Base-by-base conservation (phyloP, 495 filamentous ascomycete species). In the Neurospora intermedia region DNA sequence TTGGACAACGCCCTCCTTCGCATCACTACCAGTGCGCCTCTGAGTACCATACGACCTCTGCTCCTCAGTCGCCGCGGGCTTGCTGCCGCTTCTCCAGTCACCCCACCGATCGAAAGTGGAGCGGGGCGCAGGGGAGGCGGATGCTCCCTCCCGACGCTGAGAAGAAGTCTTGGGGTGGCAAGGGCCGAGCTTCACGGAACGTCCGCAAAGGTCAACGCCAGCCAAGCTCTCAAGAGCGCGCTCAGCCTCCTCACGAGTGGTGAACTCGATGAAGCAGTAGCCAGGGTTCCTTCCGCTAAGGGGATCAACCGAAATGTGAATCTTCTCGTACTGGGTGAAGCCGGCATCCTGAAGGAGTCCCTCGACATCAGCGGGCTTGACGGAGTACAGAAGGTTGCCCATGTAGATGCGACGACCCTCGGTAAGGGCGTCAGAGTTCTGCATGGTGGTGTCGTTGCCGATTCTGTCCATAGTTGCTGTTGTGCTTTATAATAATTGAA, bases 221-320 rank as follows among this genome's bases (percentile, higher is more conserved):
- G 88, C 84, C 35, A 91, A 79, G 39, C 85, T 78, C 23, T 73
- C 74, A 82, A 91, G 89, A 31, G 88, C 89, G 1, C 76, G 79
- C n/a, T 87, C 84, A 1, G 90, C 89, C 23, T 85, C 76, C n/a
- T 88, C 87, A 72, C 84, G 83, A 41, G 82, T 85, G 23, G 81
- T 73, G 70, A 92, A 85, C 75, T 92, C 89, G 70, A 91, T 86
- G 71, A 92, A 92, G 81, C 90, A 92, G 81, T 91, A 92, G 7
- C 89, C 90, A 4, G 89, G 89, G 78, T 92, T 92, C 16, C 89
- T 81, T 62, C 88, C 88, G 31, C 88, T 90, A 76, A 90, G 88
- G 20, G 89, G 88, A 77, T 92, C 89, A 69, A 90, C 84, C 10
- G 89, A 88, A 77, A 92, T 90, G 77, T 89, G 88, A 73, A 92